Evolutionary conservation across 495 filamentous ascomycete species (phyloP), one percentile per base, ranked within the genome.

Genomic region (Aspergillus diversus): DNA sequence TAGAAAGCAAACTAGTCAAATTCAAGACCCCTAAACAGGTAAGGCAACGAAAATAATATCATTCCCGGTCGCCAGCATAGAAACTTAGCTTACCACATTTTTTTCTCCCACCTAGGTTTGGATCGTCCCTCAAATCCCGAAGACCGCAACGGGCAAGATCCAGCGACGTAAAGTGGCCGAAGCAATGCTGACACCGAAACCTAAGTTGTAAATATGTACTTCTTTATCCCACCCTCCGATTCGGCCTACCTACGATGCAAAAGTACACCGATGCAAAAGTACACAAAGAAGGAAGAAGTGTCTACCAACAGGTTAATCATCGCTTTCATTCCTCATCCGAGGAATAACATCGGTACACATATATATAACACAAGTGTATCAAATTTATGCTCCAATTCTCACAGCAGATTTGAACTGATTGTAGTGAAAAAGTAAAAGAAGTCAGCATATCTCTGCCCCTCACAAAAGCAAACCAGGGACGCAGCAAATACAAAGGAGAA

Each of bases 21-120:
- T 94, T 93, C 69, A 96, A 96, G 81, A 81, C 92, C n/a, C 91
- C 92, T 0, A 92, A 91, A 77, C 86, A 90, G 84, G 89, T 90
- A 75, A 65, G 78, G 66, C 47, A 47, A 43, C 34, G 46, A 39
- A 15, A 65, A 43, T 54, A 65, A 43, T 54, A 35, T 66, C 32
- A 42, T 34, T 12, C 32, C 32, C 5, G 34, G 17, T 32, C 39
- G 49, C 43, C 6, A 32, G 15, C 33, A 16, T 35, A 9, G 48
- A 5, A 33, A 42, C n/a, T 43, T 5, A 16, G 52, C 39, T n/a
- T 37, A 12, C 15, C 33, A 63, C 46, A 8, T 16, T 15, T 15
- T 21, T 35, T 32, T 15, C 16, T 17, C 48, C 21, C 21, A 53
- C 37, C 21, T 21, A 90, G 88, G 77, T 93, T 32, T 94, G 87